Evolutionary conservation across 495 filamentous ascomycete species (phyloP), one percentile per base, ranked within the genome.

Genomic region (Aspergillus ellipticus): DNA sequence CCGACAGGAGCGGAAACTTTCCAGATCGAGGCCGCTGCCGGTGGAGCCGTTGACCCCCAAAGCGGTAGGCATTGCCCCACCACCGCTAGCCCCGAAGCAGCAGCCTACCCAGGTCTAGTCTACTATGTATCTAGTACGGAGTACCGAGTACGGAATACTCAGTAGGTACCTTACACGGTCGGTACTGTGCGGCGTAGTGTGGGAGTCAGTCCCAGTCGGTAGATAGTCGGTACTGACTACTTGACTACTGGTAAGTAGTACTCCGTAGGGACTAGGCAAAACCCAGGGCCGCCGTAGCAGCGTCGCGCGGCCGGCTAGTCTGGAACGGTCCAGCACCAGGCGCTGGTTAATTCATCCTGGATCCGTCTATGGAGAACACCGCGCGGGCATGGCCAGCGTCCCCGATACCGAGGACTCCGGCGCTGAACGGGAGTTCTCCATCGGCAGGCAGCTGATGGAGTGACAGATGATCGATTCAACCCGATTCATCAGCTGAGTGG

Each of bases 401-500:
- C 13, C 31, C 31, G 35, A 39, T 39, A 39, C 35, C 35, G 35
- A 39, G n/a, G 13, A n/a, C 35, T 4, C 35, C 35, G 35, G 35
- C 9, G 35, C 13, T 39, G 11, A 13, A 39, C 35, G n/a, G 35
- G 35, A 39, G 35, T n/a, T n/a, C 11, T 39, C 35, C 35, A 39
- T 28, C 13, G 11, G 6, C 7, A 31, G 22, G 46, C 13, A 49
- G 46, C 13, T 31, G 26, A 49, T 22, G 26, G 46, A 49, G 8
- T 28, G 24, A 49, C 20, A 29, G 29, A 11, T 17, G n/a, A 49
- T 28, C n/a, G 35, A 39, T 51, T 16, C 37, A 19, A n/a, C 24
- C 35, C 17, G 20, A 16, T 24, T 17, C 37, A 45, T 56, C 54
- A 56, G 51, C 51, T 50, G 56, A 51, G 47, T 51, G 33, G 39